Conservation (phyloP, 2,329 filamentous ascomycete species). For the Salinomyces thailandicus region DNA sequence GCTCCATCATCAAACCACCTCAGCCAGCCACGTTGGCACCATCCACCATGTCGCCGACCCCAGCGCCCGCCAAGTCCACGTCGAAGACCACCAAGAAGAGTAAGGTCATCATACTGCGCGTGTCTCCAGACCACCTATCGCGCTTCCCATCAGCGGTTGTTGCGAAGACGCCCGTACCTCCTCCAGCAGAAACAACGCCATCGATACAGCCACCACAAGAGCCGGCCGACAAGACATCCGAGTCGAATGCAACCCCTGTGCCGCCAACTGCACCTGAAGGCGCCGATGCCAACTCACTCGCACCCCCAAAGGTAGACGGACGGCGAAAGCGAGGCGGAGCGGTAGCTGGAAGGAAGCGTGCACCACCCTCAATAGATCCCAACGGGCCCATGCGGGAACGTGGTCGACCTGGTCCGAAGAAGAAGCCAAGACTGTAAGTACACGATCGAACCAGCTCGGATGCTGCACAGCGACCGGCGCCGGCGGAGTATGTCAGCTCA, state of each 20-base stretch:
- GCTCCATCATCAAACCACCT: slow-evolving; percentile 2
- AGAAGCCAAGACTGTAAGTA: slow-evolving; percentile 86
- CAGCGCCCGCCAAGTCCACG: slow-evolving; percentile 16
- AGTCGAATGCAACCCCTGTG: slow-evolving; percentile 32
- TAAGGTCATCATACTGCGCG: slow-evolving; percentile 18
- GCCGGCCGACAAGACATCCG: slow-evolving; percentile 30
- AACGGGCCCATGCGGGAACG: slow-evolving; percentile 22
- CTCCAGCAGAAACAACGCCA: slow-evolving; percentile 29
- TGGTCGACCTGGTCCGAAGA: slow-evolving; percentile 90
- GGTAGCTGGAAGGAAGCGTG: slow-evolving; percentile 21
- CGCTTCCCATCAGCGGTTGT: slow-evolving; percentile 25
- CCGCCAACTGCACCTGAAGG: slow-evolving; percentile 25
- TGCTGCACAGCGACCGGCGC: neutral
- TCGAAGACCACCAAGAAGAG: slow-evolving; percentile 22
- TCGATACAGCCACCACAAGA: slow-evolving; percentile 23
- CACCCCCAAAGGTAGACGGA: slow-evolving; percentile 36
- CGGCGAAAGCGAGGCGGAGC: slow-evolving; percentile 56
- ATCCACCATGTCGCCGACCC: slow-evolving; percentile 10
- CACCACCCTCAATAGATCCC: slow-evolving; percentile 39
- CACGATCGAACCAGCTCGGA: neutral
- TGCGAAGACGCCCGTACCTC: slow-evolving; percentile 14
- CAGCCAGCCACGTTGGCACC: slow-evolving; percentile 1
- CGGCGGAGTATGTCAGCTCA: neutral
- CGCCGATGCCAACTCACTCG: slow-evolving; percentile 30
- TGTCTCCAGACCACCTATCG: slow-evolving; percentile 18